A percentile compares a stretch with the other conserved stretches of the same genome.
These are phyloP conservation scores for Euphorbia lathyris DNA, from an alignment of 345 rosid genomes.

Conservation along the genomic window DNA sequence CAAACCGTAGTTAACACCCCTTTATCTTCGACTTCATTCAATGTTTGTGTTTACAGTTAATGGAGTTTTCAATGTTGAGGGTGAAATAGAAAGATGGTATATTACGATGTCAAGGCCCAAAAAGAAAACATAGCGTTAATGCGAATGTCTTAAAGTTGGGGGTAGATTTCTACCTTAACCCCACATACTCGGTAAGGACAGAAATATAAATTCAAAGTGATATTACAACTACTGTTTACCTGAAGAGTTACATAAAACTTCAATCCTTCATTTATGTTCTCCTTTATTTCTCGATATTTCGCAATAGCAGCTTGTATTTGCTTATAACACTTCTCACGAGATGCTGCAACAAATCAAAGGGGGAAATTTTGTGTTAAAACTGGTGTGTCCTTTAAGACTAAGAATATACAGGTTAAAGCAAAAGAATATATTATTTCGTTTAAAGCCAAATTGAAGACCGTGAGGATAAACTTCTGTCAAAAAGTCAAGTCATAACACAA, in stretches of 20 bases:
- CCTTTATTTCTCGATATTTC: conserved; percentile 91
- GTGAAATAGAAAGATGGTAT: no score
- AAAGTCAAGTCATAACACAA: background rate
- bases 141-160: background rate
- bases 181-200: background rate
- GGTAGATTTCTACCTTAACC: no score
- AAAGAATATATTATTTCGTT: background rate
- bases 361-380: conserved; percentile 5
- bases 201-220: background rate
- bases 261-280: conserved; percentile 90
- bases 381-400: background rate
- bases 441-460: background rate
- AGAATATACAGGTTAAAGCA: background rate
- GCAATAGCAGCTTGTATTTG: conserved; percentile 90
- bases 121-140: background rate
- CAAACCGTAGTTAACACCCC: no score
- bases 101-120: background rate
- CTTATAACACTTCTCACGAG: conserved; percentile 86
- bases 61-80: no score
- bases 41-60: no score
- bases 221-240: conserved; percentile 36
- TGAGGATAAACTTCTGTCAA: background rate
- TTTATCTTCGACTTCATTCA: no score
- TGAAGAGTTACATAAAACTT: conserved; percentile 98
- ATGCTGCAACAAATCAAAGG: conserved; percentile 44